These are phyloP conservation scores for Sisymbrium altissimum DNA, from an alignment of 345 rosid species.

Conservation along the genomic window DNA sequence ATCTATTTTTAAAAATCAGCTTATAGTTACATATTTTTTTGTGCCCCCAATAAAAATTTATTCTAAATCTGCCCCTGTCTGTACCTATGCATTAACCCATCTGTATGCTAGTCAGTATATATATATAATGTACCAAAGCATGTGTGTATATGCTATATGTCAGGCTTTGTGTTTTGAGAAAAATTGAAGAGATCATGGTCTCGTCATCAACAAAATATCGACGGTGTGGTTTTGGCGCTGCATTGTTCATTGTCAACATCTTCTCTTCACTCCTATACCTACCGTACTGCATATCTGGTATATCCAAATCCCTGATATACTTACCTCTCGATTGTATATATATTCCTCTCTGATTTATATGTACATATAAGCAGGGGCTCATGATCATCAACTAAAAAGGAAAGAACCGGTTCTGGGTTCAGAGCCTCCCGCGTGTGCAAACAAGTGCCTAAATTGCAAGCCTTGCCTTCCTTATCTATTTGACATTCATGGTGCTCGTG, in stretches of 20 bases:
- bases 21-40: too few relatives aligned
- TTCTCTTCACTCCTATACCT: slow-evolving; percentile 8
- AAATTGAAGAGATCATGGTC: slow-evolving; percentile 15
- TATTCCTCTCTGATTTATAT: neutral
- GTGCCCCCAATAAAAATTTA: too few relatives aligned
- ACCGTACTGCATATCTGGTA: slow-evolving; percentile 18
- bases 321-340: neutral
- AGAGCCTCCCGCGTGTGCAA: slow-evolving; percentile 63
- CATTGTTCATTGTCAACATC: slow-evolving; percentile 17
- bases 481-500: slow-evolving; percentile 30
- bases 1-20: too few relatives aligned
- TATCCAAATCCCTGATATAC: neutral
- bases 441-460: slow-evolving; percentile 62
- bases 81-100: neutral
- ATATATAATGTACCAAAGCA: neutral
- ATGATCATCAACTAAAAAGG: slow-evolving; percentile 2
- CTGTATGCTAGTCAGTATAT: neutral
- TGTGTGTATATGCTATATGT: neutral
- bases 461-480: slow-evolving; percentile 68
- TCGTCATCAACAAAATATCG: slow-evolving; percentile 14
- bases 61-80: too few relatives aligned
- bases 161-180: neutral
- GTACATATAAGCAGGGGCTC: neutral
- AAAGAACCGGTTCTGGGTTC: slow-evolving; percentile 58
- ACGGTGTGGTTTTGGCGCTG: slow-evolving; percentile 19